Evolutionary conservation across 306 rosid genomes (phyloP).

Genomic region (Astragalus membranaceus): DNA sequence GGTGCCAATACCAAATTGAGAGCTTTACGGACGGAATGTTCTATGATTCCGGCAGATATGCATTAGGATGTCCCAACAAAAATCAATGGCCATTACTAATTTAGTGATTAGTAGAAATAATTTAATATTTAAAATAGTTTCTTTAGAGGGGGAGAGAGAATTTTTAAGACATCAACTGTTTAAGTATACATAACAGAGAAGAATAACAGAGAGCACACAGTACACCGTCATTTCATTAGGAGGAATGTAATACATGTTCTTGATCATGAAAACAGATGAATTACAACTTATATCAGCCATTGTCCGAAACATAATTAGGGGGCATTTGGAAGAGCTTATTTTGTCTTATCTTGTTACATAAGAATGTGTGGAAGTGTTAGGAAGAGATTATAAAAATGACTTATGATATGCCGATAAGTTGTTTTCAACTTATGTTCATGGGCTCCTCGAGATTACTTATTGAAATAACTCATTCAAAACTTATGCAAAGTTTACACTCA

Average conservation of each 20-base stretch:
- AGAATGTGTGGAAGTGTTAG: not conserved
- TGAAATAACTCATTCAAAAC: not conserved
- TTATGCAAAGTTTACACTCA: not conserved
- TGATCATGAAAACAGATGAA: constrained; percentile 1
- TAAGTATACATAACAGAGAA: not conserved
- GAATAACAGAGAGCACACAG: constrained; percentile 3
- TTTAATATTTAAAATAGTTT: not conserved
- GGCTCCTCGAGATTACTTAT: not conserved
- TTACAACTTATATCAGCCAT: not conserved
- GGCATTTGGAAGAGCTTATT: not conserved
- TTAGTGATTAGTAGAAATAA: constrained; percentile 1
- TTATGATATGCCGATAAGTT: too few species aligned
- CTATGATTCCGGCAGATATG: not conserved
- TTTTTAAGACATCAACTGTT: not conserved
- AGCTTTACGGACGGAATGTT: not conserved
- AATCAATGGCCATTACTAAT: not conserved
- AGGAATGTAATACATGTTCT: not conserved
- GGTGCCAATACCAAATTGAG: constrained; percentile 8
- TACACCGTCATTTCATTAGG: constrained; percentile 7
- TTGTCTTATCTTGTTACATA: not conserved
- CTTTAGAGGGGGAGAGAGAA: not conserved
- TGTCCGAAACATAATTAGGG: constrained; percentile 11
- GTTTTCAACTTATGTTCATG: not conserved
- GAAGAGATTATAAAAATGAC: not conserved
- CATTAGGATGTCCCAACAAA: constrained; percentile 1